Conservation (phyloP, 495 filamentous ascomycete species). For the Rhypophila decipiens region DNA sequence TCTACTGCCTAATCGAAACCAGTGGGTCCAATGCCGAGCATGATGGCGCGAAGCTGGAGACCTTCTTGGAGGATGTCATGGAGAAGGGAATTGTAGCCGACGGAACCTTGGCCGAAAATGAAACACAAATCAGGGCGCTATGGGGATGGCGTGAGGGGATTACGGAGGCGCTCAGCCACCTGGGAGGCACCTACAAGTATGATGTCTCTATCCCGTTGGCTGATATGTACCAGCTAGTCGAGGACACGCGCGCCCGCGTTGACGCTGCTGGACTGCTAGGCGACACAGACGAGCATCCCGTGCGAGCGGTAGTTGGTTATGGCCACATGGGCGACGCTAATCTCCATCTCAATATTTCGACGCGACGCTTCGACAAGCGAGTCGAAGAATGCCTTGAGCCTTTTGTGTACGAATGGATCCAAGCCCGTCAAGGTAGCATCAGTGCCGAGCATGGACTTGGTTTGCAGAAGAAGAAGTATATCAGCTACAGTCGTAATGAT, state of each 20-base stretch:
- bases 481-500: slow-evolving; percentile 83
- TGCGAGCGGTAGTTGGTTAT: slow-evolving; percentile 87
- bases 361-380: slow-evolving; percentile 73
- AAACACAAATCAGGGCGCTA: slow-evolving; percentile 76
- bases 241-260: slow-evolving; percentile 68
- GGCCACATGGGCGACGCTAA: slow-evolving; percentile 98
- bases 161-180: slow-evolving; percentile 78
- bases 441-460: slow-evolving; percentile 95
- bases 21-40: slow-evolving; percentile 91
- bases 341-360: slow-evolving; percentile 83
- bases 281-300: slow-evolving; percentile 68
- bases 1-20: slow-evolving; percentile 95
- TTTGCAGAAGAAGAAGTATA: slow-evolving; percentile 87
- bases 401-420: slow-evolving; percentile 96
- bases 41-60: slow-evolving; percentile 77
- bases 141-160: slow-evolving; percentile 95
- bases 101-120: slow-evolving; percentile 84
- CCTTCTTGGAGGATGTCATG: slow-evolving; percentile 88
- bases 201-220: slow-evolving; percentile 88
- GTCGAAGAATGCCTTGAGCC: slow-evolving; percentile 90
- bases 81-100: slow-evolving; percentile 74
- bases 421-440: slow-evolving; percentile 78
- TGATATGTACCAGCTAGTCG: slow-evolving; percentile 84
- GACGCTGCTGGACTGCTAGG: slow-evolving; percentile 68
- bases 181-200: slow-evolving; percentile 96